Percentiles rank a stretch among this genome's conserved stretches.
Conservation (phyloP, 768 basidiomycete species). For the Agaricus subrufescens region DNA sequence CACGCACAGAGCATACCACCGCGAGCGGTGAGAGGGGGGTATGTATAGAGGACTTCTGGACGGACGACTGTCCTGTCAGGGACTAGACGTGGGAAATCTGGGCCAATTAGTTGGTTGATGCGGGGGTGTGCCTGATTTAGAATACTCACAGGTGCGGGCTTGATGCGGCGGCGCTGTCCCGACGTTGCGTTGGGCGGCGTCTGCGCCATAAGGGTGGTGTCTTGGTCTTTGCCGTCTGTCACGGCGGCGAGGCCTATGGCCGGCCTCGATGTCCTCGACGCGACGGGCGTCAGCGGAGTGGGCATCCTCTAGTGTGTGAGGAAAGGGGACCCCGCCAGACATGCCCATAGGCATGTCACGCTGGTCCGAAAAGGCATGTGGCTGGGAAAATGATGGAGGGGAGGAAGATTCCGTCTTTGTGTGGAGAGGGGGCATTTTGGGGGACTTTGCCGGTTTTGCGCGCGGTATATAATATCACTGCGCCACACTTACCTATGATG, state of each 20-base stretch:
- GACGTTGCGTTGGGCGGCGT: neutral
- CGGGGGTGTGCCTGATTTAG: neutral
- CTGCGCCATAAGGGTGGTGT: too few species aligned
- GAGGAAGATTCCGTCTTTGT: neutral
- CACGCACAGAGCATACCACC: neutral
- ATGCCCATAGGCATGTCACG: neutral
- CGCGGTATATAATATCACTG: neutral
- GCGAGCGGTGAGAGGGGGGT: neutral
- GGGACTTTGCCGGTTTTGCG: neutral
- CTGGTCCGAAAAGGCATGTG: neutral
- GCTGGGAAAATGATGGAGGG: neutral
- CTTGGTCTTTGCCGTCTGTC: neutral
- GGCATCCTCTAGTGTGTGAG: too few species aligned
- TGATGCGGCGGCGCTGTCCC: neutral
- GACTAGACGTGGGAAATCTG: neutral
- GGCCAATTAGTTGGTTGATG: neutral
- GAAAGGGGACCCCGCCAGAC: neutral
- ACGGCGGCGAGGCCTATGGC: neutral
- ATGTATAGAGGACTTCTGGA: neutral
- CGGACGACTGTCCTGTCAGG: neutral
- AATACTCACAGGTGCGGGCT: neutral
- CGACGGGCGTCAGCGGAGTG: too few species aligned
- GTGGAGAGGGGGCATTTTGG: neutral
- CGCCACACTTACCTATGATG: conserved; percentile 6
- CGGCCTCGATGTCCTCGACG: too few species aligned